phyloP scores from a whole-genome alignment of 495 filamentous ascomycete species.

The Aspergillus nanangensis region DNA sequence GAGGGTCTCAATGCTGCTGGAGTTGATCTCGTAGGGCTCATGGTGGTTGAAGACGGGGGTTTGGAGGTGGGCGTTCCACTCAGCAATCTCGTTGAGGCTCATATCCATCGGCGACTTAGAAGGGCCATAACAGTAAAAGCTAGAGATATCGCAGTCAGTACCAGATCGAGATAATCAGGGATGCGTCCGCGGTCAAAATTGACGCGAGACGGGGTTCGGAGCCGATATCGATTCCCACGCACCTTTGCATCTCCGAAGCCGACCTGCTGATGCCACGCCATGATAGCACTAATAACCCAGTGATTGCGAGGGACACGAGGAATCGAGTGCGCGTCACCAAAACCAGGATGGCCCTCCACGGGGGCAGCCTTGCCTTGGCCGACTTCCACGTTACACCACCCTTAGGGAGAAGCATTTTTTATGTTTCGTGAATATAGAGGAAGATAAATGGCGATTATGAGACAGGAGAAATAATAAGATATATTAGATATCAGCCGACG shows the following conservation, averaged over 20 bases:
- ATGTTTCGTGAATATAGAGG: conserved; percentile 3
- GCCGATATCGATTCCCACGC: conserved; percentile 10
- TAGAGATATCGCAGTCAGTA: no score
- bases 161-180: no score
- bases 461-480: conserved; percentile 6
- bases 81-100: conserved; percentile 79
- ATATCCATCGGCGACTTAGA: conserved; percentile 91
- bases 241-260: conserved; percentile 91
- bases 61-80: conserved; percentile 82
- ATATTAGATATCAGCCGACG: conserved; percentile 1
- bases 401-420: conserved; percentile 72
- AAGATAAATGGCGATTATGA: conserved; percentile 1
- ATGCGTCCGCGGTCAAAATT: background rate
- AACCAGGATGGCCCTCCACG: conserved; percentile 72
- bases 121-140: conserved; percentile 97
- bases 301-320: conserved; percentile 67
- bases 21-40: conserved; percentile 77
- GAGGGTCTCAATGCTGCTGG: conserved; percentile 68
- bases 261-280: conserved; percentile 83
- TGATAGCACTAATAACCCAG: conserved; percentile 73
- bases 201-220: background rate
- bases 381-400: conserved; percentile 92
- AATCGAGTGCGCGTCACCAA: conserved; percentile 77
- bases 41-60: conserved; percentile 96
- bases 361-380: conserved; percentile 74